Evolutionary conservation across 1,284 basidiomycete genomes (phyloP), one percentile per base, ranked within the genome.

Genomic region (Schizopora paradoxa): DNA sequence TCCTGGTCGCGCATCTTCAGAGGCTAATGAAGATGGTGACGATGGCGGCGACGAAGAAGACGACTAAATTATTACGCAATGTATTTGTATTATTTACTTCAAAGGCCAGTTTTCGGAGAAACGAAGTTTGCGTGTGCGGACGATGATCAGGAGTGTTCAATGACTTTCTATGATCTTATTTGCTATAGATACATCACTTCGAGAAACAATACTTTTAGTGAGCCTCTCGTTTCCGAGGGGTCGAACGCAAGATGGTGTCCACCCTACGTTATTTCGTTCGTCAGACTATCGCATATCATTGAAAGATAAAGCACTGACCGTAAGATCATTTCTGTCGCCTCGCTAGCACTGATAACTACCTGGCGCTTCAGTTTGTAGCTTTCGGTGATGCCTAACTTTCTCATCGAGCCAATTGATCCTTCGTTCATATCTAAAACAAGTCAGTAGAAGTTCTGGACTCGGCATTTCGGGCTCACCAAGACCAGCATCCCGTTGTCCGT

Each of bases 281-380:
- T 14, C 7, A 26, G 16, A 16, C n/a, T n/a, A 41, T 26, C 10
- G 23, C 25, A 32, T 29, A 22, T 37, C 34, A 49, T 35, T 13
- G 16, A 13, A 44, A 41, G 38, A 39, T 5, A 25, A 11, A 32
- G 13, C 34, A 75, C 89, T 28, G 66, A 92, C 81, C 95, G 78
- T 56, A 99, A 76, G 55, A 98, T 97, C 93, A 99, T 98, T 72
- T 99, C 96, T 1, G 92, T 88, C 6, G 95, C 96, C 65, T 99
- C 96, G 52, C 84, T 93, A 1, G 96, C 94, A 57, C 89, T 93
- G 43, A 91, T 69, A 3, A 99, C 86, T 0, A 99, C 94, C 67
- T 97, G 94, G 35, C 86, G 74, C 72, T 99, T 99, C 53, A 99
- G 74, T 73, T 99, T 99, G 71, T 92, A 99, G 58, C 88, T 92